Evolutionary conservation across 2,329 filamentous ascomycete genomes (phyloP).

Genomic region (Fusarium redolens): DNA sequence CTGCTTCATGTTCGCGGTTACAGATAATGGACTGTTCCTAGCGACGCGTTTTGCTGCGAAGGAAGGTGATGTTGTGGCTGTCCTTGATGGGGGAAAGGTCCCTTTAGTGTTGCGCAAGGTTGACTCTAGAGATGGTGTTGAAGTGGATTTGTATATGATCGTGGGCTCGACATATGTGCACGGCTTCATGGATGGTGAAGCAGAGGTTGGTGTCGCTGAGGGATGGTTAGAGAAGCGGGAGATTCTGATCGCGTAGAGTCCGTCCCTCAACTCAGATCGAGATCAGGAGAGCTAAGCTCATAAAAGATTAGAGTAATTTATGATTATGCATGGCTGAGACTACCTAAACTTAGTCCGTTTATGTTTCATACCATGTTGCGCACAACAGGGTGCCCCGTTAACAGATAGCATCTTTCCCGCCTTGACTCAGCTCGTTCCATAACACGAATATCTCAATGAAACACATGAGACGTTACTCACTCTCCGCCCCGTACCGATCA

Average conservation of each 20-base stretch:
- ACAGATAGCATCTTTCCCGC: neutral
- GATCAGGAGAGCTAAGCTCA: neutral
- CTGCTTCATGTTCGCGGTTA: neutral
- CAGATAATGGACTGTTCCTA: conserved; percentile 7
- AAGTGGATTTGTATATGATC: neutral
- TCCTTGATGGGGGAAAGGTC: conserved; percentile 26
- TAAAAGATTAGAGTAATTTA: too few species aligned
- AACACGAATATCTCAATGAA: neutral
- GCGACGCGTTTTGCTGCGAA: neutral
- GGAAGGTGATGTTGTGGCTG: conserved; percentile 11
- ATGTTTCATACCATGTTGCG: fast-evolving
- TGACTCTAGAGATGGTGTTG: fast-evolving
- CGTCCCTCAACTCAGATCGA: fast-evolving
- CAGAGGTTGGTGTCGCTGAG: neutral
- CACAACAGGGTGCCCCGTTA: fast-evolving
- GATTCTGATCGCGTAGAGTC: neutral
- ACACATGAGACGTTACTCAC: neutral
- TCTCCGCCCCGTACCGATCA: neutral
- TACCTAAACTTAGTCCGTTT: fast-evolving
- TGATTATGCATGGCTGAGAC: fast-evolving
- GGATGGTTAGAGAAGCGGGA: conserved; percentile 14
- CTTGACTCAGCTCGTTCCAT: neutral
- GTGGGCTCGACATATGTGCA: conserved; percentile 23
- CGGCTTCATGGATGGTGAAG: conserved; percentile 30
- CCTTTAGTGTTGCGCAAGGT: conserved; percentile 13